phyloP scores from a whole-genome alignment of 352 stramenopile genomes.

The Pythium brachiatum region DNA sequence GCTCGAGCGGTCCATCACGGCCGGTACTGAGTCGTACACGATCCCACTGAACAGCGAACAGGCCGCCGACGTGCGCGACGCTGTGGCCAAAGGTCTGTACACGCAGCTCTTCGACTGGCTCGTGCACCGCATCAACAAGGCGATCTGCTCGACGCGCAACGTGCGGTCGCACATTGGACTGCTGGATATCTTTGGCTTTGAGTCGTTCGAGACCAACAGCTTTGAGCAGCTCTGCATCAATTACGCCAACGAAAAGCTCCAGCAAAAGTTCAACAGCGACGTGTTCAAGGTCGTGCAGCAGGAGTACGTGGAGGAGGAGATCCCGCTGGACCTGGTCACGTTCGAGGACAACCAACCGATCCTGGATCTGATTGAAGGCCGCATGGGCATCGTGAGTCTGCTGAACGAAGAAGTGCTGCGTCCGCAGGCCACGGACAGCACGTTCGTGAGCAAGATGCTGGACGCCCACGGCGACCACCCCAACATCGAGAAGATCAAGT shows the following conservation, averaged over 20 bases:
- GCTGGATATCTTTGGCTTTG: slow-evolving; percentile 96
- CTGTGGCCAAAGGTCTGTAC: slow-evolving; percentile 96
- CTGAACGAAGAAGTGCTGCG: slow-evolving; percentile 95
- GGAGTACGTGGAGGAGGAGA: slow-evolving; percentile 93
- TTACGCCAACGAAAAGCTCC: slow-evolving; percentile 89
- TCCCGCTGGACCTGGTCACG: slow-evolving; percentile 77
- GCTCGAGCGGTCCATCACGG: slow-evolving; percentile 90
- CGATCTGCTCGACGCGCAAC: slow-evolving; percentile 74
- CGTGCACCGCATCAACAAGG: slow-evolving; percentile 84
- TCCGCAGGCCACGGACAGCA: slow-evolving; percentile 76
- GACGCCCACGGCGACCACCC: slow-evolving; percentile 75
- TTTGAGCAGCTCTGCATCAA: slow-evolving; percentile 92
- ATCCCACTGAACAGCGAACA: slow-evolving; percentile 89
- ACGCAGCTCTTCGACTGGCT: slow-evolving; percentile 96
- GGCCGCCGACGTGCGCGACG: slow-evolving; percentile 90
- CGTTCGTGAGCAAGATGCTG: slow-evolving; percentile 83
- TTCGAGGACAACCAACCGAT: slow-evolving; percentile 93
- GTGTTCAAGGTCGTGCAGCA: slow-evolving; percentile 95
- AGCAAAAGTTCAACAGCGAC: slow-evolving; percentile 90
- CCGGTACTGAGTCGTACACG: slow-evolving; percentile 90
- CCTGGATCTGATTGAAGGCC: slow-evolving; percentile 87
- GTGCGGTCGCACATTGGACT: slow-evolving; percentile 87
- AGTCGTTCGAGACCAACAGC: slow-evolving; percentile 87
- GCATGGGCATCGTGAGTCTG: slow-evolving; percentile 88
- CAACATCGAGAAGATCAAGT: slow-evolving; percentile 82